These are phyloP conservation scores for Yarrowia yakushimensis DNA, from an alignment of 805 yeast species.

Conservation along the genomic window DNA sequence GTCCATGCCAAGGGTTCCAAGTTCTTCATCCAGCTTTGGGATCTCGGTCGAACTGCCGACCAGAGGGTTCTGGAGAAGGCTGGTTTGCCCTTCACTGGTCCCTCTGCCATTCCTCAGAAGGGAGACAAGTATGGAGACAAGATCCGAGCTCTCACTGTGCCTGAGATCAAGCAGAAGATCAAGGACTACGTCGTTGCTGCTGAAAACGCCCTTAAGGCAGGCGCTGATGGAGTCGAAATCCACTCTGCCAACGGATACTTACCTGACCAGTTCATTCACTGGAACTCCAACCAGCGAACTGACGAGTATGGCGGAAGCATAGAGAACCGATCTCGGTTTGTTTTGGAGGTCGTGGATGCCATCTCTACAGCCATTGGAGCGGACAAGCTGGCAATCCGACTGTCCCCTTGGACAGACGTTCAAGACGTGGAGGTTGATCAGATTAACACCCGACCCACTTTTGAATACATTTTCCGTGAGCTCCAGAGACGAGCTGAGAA, in stretches of 20 bases:
- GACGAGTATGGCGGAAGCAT: conserved; percentile 62
- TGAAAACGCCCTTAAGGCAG: conserved; percentile 48
- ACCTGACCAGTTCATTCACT: conserved; percentile 47
- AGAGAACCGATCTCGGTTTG: conserved; percentile 52
- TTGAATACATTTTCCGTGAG: conserved; percentile 43
- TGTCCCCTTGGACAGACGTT: conserved; percentile 31
- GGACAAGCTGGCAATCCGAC: conserved; percentile 46
- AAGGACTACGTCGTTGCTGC: conserved; percentile 51
- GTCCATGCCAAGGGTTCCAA: conserved; percentile 45
- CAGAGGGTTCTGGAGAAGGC: conserved; percentile 7
- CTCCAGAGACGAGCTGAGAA: conserved; percentile 41
- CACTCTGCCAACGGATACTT: conserved; percentile 65
- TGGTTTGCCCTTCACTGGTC: not conserved
- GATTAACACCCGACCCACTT: conserved; percentile 39
- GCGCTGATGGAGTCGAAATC: conserved; percentile 62
- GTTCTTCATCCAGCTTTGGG: conserved; percentile 45
- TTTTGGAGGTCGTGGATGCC: conserved; percentile 52
- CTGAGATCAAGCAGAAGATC: conserved; percentile 45
- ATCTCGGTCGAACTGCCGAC: conserved; percentile 41
- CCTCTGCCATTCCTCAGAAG: conserved; percentile 32
- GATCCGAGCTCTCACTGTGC: conserved; percentile 37
- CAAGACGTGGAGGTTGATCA: conserved; percentile 26
- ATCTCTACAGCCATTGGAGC: conserved; percentile 52
- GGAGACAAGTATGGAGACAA: conserved; percentile 19
- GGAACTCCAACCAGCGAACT: conserved; percentile 48